These are phyloP conservation scores for Metschnikowia kunwiensis DNA, from an alignment of 805 yeast genomes.

Conservation along the genomic window DNA sequence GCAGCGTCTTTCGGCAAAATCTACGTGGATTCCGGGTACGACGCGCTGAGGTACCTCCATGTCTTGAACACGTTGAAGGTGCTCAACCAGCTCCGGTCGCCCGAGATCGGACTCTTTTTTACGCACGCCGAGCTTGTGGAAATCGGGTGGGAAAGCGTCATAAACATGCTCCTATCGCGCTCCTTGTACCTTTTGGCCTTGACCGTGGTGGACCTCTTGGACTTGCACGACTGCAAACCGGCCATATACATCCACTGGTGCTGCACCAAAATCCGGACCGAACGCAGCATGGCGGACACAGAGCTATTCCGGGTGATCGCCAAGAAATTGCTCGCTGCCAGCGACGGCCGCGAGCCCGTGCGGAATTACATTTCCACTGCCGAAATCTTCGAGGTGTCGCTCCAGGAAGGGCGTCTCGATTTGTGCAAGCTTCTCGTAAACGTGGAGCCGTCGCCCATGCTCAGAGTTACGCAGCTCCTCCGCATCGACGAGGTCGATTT, in stretches of 20 bases:
- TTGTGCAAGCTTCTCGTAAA: constrained; percentile 67
- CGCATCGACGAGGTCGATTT: constrained; percentile 68
- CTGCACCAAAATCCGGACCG: constrained; percentile 57
- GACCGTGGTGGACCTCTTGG: constrained; percentile 51
- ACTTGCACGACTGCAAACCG: constrained; percentile 36
- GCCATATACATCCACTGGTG: constrained; percentile 78
- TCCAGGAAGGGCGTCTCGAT: constrained; percentile 74
- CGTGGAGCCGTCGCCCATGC: constrained; percentile 60
- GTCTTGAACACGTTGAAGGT: constrained; percentile 61
- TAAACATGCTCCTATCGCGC: constrained; percentile 56
- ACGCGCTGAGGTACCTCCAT: constrained; percentile 58
- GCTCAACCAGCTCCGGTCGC: constrained; percentile 63
- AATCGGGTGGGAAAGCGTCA: constrained; percentile 53
- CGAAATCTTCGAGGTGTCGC: constrained; percentile 60
- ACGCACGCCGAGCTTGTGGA: constrained; percentile 53
- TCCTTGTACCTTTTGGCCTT: constrained; percentile 61
- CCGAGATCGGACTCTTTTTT: constrained; percentile 64
- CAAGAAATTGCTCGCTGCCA: constrained; percentile 38
- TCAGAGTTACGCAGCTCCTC: constrained; percentile 57
- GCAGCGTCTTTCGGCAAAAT: constrained; percentile 90
- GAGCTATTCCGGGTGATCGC: constrained; percentile 52
- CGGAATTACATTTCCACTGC: constrained; percentile 49
- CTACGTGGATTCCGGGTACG: constrained; percentile 47
- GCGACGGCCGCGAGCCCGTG: constrained; percentile 13
- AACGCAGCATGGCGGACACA: constrained; percentile 54